phyloP scores from a whole-genome alignment of 2,329 filamentous ascomycete species.

The Rhinocladiella mackenziei region DNA sequence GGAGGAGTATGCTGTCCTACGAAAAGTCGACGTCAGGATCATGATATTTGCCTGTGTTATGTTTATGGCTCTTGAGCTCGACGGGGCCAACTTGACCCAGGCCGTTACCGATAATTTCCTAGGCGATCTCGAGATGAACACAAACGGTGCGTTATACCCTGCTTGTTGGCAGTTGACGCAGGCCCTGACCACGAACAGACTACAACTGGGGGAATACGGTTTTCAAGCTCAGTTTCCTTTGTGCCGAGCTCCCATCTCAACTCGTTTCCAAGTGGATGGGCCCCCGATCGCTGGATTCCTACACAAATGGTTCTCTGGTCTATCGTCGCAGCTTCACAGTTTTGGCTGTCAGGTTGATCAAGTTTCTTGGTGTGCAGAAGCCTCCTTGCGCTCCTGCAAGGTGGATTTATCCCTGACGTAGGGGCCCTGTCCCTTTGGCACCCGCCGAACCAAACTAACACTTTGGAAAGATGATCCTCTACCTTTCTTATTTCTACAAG shows the following conservation, averaged over 20 bases:
- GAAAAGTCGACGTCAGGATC: slow-evolving; percentile 32
- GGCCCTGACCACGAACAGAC: slow-evolving; percentile 28
- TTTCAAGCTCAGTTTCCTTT: slow-evolving; percentile 50
- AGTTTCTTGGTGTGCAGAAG: slow-evolving; percentile 43
- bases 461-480: slow-evolving; percentile 30
- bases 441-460: too few relatives aligned
- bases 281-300: slow-evolving; percentile 58
- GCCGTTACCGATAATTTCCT: slow-evolving; percentile 62
- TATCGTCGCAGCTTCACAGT: slow-evolving; percentile 50
- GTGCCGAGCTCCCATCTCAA: slow-evolving; percentile 58
- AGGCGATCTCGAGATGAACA: slow-evolving; percentile 46
- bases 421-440: neutral
- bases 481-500: slow-evolving; percentile 41
- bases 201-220: slow-evolving; percentile 55
- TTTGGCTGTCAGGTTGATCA: slow-evolving; percentile 46
- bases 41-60: slow-evolving; percentile 42
- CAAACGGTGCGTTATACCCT: slow-evolving; percentile 34
- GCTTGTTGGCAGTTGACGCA: slow-evolving; percentile 2
- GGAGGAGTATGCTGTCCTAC: slow-evolving; percentile 25
- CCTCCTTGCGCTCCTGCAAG: slow-evolving; percentile 49
- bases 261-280: slow-evolving; percentile 55
- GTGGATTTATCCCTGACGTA: slow-evolving; percentile 43
- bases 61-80: slow-evolving; percentile 62
- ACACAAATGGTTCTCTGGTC: slow-evolving; percentile 57
- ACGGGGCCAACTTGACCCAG: slow-evolving; percentile 59